These are phyloP conservation scores for Asterionellopsis glacialis DNA, from an alignment of 108 stramenopile species.

Conservation along the genomic window DNA sequence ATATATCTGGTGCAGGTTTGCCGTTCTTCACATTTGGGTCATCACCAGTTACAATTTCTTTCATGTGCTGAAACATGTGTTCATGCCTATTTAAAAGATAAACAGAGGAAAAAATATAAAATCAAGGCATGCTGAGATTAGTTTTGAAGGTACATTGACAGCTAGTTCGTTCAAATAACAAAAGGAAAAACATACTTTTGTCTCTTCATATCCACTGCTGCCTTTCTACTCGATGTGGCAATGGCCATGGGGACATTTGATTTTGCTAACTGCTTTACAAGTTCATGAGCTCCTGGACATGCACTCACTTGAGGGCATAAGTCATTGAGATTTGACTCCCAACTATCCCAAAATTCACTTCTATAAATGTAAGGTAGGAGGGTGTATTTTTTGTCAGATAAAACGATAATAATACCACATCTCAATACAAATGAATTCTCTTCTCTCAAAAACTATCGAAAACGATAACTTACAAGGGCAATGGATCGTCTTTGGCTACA, in stretches of 20 bases:
- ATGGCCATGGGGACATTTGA: constrained; percentile 58
- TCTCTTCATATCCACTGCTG: constrained; percentile 56
- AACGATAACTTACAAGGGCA: neutral
- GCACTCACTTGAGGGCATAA: constrained; percentile 55
- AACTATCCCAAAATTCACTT: constrained; percentile 45
- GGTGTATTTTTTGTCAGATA: neutral
- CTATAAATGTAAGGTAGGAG: neutral
- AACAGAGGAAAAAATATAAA: neutral
- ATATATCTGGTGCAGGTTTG: constrained; percentile 87
- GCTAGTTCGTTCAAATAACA: neutral
- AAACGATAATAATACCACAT: too few relatives aligned
- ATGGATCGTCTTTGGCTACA: constrained; percentile 5
- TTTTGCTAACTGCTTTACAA: constrained; percentile 39
- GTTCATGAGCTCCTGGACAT: constrained; percentile 54
- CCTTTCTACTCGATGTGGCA: constrained; percentile 58
- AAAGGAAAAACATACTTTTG: constrained; percentile 18
- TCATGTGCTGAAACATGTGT: constrained; percentile 48
- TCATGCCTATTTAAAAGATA: constrained; percentile 7
- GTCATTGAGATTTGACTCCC: constrained; percentile 52
- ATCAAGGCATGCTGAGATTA: neutral
- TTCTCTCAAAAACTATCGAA: neutral
- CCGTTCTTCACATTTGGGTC: constrained; percentile 60
- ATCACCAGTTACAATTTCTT: constrained; percentile 61
- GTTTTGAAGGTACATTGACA: neutral
- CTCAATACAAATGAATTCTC: too few relatives aligned